Evolutionary conservation across 805 yeast species (phyloP).

Genomic region (Candida vartiovaarae): DNA sequence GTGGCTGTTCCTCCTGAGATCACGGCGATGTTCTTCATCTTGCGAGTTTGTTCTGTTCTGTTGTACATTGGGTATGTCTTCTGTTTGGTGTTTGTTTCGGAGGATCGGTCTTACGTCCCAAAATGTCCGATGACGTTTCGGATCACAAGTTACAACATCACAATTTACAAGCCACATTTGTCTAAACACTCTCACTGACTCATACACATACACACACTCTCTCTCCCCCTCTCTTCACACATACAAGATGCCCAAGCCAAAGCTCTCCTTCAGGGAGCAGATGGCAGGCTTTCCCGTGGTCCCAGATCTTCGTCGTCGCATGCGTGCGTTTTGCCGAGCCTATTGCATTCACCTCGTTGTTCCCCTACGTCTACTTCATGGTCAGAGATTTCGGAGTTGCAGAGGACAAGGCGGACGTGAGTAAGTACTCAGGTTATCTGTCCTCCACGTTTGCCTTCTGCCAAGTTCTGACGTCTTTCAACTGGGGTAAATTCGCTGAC

Average conservation of each 20-base stretch:
- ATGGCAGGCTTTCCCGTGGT: conserved; percentile 49
- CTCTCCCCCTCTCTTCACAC: no score
- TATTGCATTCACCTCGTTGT: conserved; percentile 53
- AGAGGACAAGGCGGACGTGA: conserved; percentile 43
- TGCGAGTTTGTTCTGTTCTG: no score
- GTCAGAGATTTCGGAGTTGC: conserved; percentile 49
- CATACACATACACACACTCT: no score
- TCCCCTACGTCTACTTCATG: conserved; percentile 61
- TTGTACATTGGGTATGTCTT: no score
- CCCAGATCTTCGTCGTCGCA: conserved; percentile 36
- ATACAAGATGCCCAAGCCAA: conserved; percentile 1
- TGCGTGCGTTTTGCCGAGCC: conserved; percentile 54
- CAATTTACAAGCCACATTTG: no score
- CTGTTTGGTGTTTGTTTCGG: no score
- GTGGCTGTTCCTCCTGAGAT: conserved; percentile 89
- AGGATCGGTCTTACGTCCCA: no score
- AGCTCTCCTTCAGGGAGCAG: conserved; percentile 37
- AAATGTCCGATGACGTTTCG: no score
- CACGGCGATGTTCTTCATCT: conserved; percentile 19
- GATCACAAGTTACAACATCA: no score
- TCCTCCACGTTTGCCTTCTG: conserved; percentile 56
- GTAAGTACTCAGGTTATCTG: conserved; percentile 55
- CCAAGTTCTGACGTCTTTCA: conserved; percentile 49
- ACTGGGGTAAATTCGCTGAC: conserved; percentile 56
- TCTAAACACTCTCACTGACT: no score